Base-by-base conservation (phyloP, 2,329 filamentous ascomycete genomes). In the Polytolypa hystricis region DNA sequence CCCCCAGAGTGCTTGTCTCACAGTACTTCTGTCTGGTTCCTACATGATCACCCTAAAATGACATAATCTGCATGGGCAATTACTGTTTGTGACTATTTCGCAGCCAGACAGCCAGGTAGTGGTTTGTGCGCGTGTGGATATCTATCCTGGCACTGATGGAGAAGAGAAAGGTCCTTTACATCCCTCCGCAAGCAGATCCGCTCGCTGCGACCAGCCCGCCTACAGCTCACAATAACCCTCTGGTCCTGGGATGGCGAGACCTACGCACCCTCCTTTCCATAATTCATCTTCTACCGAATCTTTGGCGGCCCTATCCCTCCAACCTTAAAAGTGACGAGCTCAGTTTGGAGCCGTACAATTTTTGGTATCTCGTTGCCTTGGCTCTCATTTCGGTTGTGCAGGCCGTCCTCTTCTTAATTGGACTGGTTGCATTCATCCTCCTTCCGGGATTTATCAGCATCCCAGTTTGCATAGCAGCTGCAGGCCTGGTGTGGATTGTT, bases 161-260 rank as follows among this genome's bases (percentile, higher is more conserved):
- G n/a, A n/a, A n/a, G n/a, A n/a, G n/a, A n/a, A n/a, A n/a, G n/a
- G 37, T 40, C 20, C 31, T 32, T 17, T 37, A 37, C 19, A 42
- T 46, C 16, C 44, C 44, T 11, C 36, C 40, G 15, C 44, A 42
- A 26, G n/a, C 41, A 31, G 42, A 42, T 33, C 32, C 34, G 19
- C 34, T 32, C 14, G 33, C 27, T 9, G 25, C 34, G 16, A 40
- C 44, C 10, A 39, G 37, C 11, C 32, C 39, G n/a, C 44, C 42
- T 1, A 40, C 39, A 10, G 39, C 44, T 15, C 39, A 37, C 33
- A 29, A 44, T 9, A 46, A 30, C 23, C 44, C 44, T 4, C 23
- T 44, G 3, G 15, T 26, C 23, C 36, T 42, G 30, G 21, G 20
- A 12, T 34, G 29, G 17, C 32, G 42, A 16, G 44, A 46, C 33